Evolutionary conservation across 2,329 filamentous ascomycete species (phyloP), one percentile per base, ranked within the genome.

Genomic region (Penicillium sp.): DNA sequence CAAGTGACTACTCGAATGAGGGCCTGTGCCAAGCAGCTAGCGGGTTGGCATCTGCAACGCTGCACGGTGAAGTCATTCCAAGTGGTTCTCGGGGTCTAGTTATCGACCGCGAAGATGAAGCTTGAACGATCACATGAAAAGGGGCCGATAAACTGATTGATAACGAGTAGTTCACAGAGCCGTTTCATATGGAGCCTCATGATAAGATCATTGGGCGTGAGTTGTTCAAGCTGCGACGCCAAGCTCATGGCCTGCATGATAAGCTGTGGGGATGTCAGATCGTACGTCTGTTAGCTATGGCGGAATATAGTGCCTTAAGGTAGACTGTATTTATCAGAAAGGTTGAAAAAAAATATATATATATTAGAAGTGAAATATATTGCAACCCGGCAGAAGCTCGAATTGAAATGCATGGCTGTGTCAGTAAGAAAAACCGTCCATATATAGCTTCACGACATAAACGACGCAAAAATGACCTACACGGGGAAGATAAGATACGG

Each of bases 1-100:
- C 28, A 14, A 30, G 28, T 39, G 42, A 25, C 52, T 52, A 38
- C 36, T 48, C 30, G 22, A 52, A 40, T 22, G 5, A 50, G 52
- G 20, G 18, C 47, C 24, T 40, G 24, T 48, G 53, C 55, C 53
- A 57, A 57, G 53, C 25, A 48, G 44, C 49, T 55, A 57, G 44
- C 9, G 43, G 41, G 31, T 36, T 20, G 44, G 20, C 31, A 35
- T 13, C 33, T 54, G 48, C n/a, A 56, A 49, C 51, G n/a, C 30
- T 46, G 51, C 18, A 24, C 18, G 16, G 13, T 33, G 16, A 24
- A 31, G 30, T 39, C 36, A 13, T 22, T 39, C 6, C 10, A 5
- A 24, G 25, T 18, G 35, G 38, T 40, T 51, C 25, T 51, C 41
- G 42, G 44, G 44, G 28, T 40, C 20, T 33, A 33, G 39, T 40